Percentiles rank a stretch among this genome's conserved stretches.
Conservation (phyloP, 225 moss, liverwort and hornwort genomes). For the Physcomitrellopsis africana region DNA sequence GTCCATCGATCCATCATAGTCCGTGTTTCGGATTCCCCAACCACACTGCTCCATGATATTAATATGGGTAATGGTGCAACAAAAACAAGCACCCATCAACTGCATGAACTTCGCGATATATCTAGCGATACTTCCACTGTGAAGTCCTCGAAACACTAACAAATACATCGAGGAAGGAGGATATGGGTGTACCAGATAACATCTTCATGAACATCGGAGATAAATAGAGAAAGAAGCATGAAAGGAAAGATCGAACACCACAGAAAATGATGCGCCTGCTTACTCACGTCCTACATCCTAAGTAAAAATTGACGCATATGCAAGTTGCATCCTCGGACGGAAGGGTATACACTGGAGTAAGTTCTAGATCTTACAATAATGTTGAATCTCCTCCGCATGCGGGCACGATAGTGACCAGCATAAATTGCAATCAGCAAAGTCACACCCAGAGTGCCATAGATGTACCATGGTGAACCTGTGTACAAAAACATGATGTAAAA, state of each 20-base stretch:
- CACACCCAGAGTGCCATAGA: slow-evolving; percentile 54
- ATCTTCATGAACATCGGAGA: background rate
- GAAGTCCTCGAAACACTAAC: background rate
- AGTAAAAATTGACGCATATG: background rate
- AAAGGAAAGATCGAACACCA: slow-evolving; percentile 6
- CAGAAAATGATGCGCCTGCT: background rate
- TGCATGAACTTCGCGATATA: background rate
- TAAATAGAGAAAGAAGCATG: slow-evolving; percentile 11
- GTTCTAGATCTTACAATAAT: slow-evolving; percentile 49
- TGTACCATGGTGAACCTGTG: slow-evolving; percentile 63
- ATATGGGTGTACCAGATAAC: slow-evolving; percentile 4
- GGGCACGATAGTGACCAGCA: slow-evolving; percentile 63
- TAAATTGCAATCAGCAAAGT: slow-evolving; percentile 55
- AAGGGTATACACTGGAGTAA: slow-evolving; percentile 18
- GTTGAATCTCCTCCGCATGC: slow-evolving; percentile 64
- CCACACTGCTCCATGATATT: background rate
- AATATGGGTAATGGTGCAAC: background rate
- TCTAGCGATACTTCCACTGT: slow-evolving; percentile 8
- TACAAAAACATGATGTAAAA: slow-evolving; percentile 59
- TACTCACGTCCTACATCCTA: background rate
- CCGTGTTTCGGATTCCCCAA: slow-evolving; percentile 15
- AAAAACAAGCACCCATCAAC: background rate
- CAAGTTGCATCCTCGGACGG: slow-evolving; percentile 16
- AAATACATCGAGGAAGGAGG: background rate
- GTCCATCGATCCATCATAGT: background rate